phyloP scores from a whole-genome alignment of 169 alveolate species.

The Plasmodium knowlesi region DNA sequence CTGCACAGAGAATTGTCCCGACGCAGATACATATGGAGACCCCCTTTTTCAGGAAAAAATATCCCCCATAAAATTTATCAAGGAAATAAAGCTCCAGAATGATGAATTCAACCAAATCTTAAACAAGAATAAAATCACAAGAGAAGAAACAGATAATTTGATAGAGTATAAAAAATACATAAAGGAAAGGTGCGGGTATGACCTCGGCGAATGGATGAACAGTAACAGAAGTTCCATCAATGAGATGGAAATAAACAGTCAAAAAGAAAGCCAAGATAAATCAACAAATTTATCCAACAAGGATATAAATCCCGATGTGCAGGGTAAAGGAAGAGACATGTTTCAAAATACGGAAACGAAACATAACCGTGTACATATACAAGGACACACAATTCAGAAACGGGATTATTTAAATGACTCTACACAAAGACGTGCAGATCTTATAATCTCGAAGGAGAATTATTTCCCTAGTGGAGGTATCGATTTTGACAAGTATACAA shows the following conservation, averaged over 20 bases:
- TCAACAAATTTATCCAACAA: not conserved
- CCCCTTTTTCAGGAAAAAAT: not conserved
- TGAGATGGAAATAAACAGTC: not conserved
- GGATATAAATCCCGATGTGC: not conserved
- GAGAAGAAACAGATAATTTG: slow-evolving; percentile 11
- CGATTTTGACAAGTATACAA: slow-evolving; percentile 11
- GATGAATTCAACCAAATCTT: slow-evolving; percentile 55
- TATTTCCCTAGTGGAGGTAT: not conserved
- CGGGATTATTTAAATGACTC: not conserved
- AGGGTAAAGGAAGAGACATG: not conserved
- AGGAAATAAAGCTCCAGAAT: slow-evolving; percentile 57
- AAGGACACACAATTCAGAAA: not conserved
- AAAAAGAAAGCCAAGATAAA: not conserved
- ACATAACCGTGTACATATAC: not conserved
- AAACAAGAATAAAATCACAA: slow-evolving; percentile 21
- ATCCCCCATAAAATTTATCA: slow-evolving; percentile 4
- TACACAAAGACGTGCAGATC: not conserved
- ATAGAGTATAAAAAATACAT: slow-evolving; percentile 48
- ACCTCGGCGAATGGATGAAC: slow-evolving; percentile 32
- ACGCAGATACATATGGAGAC: not conserved
- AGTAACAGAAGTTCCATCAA: not conserved
- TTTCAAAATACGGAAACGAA: not conserved
- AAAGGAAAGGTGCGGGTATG: slow-evolving; percentile 69
- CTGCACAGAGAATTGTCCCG: not conserved
- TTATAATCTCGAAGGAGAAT: not conserved